Evolutionary conservation across 23 red algal species (phyloP).

Genomic region (Gracilaria domingensis): DNA sequence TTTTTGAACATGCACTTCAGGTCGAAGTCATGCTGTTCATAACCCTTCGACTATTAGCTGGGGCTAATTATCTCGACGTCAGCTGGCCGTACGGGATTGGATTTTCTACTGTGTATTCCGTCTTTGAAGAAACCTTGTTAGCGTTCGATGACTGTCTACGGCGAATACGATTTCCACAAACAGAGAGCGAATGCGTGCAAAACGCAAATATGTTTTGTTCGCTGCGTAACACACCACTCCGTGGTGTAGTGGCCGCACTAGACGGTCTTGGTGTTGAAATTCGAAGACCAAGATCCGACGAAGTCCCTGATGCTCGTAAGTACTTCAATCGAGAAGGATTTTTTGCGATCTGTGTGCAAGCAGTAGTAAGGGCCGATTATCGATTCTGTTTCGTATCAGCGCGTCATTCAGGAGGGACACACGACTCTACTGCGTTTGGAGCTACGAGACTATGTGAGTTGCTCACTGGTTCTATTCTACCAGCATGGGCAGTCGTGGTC

Average conservation of each 20-base stretch:
- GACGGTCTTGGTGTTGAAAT: not conserved
- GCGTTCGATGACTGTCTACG: not conserved
- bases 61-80: not conserved
- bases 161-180: not conserved
- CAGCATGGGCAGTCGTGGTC: conserved; percentile 9
- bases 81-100: not conserved
- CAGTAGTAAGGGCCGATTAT: conserved; percentile 39
- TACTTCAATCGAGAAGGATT: conserved; percentile 37
- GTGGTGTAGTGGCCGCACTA: not conserved
- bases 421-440: conserved; percentile 43
- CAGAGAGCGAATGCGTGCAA: not conserved
- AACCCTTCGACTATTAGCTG: conserved; percentile 7
- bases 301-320: conserved; percentile 21
- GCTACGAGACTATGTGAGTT: conserved; percentile 5
- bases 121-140: not conserved
- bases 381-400: conserved; percentile 46
- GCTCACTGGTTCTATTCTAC: not conserved
- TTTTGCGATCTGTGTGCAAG: conserved; percentile 42
- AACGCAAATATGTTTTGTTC: not conserved
- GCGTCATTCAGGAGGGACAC: conserved; percentile 23
- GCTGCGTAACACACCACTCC: not conserved
- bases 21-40: not conserved
- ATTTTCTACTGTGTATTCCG: not conserved
- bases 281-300: conserved; percentile 4
- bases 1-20: too few species aligned